phyloP scores from a whole-genome alignment of 2,329 filamentous ascomycete genomes.

The Didymella arachidicola region DNA sequence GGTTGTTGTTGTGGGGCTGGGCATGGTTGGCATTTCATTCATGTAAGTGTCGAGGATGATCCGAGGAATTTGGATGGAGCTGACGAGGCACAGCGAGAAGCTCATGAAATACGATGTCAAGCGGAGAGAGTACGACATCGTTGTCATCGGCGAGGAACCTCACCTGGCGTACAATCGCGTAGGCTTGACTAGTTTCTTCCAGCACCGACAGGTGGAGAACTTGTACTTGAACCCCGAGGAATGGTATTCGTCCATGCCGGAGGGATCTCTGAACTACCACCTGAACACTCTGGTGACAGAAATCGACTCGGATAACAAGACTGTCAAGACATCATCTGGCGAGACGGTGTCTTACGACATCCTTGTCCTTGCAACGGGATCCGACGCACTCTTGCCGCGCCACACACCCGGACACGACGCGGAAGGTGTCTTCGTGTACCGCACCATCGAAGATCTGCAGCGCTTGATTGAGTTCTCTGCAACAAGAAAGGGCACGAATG shows the following conservation, averaged over 20 bases:
- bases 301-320: conserved; percentile 70
- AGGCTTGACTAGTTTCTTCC: conserved; percentile 87
- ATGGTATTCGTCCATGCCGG: conserved; percentile 76
- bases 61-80: neutral
- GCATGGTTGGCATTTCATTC: conserved; percentile 91
- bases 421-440: conserved; percentile 86
- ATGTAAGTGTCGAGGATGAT: conserved; percentile 67
- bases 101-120: conserved; percentile 83
- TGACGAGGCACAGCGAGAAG: conserved; percentile 71
- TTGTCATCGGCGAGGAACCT: conserved; percentile 86
- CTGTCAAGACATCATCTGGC: conserved; percentile 74
- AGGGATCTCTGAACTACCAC: conserved; percentile 75
- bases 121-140: conserved; percentile 76
- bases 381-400: conserved; percentile 76
- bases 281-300: conserved; percentile 77
- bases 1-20: conserved; percentile 83
- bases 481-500: conserved; percentile 70
- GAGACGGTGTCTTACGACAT: conserved; percentile 77
- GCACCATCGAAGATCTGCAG: conserved; percentile 82
- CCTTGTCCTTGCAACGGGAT: conserved; percentile 85
- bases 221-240: conserved; percentile 85
- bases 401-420: conserved; percentile 81
- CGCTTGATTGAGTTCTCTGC: conserved; percentile 77
- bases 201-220: conserved; percentile 83
- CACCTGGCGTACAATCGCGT: conserved; percentile 93